A percentile compares a stretch with the other conserved stretches of the same genome.
phyloP scores from a whole-genome alignment of 2,329 filamentous ascomycete genomes.

The Sclerotinia sclerotiorum region DNA sequence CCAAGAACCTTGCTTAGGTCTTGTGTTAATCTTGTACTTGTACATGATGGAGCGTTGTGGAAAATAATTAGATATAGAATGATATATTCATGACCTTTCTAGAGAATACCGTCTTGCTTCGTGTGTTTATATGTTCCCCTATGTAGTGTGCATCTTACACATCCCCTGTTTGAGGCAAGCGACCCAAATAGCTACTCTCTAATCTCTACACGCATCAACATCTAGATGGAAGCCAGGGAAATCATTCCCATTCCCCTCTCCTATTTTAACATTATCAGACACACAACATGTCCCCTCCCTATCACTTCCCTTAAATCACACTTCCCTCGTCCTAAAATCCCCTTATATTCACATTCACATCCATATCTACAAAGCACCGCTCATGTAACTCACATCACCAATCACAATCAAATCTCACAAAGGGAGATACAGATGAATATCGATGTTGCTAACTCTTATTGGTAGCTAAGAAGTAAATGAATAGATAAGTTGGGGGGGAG shows the following conservation, averaged over 20 bases:
- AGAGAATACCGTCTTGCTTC: neutral
- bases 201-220: neutral
- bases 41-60: neutral
- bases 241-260: neutral
- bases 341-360: neutral
- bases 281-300: neutral
- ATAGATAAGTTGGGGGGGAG: too few species aligned
- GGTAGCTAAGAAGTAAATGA: neutral
- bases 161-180: neutral
- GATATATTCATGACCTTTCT: conserved; percentile 1
- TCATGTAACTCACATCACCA: neutral
- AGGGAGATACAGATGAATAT: too few species aligned
- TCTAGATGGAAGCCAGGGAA: neutral
- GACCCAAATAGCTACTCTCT: neutral
- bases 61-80: conserved; percentile 20
- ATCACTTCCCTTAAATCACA: neutral
- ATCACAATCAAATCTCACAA: neutral
- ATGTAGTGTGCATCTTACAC: neutral
- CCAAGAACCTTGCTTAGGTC: conserved; percentile 57
- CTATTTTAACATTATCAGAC: neutral
- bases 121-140: neutral
- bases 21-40: conserved; percentile 1
- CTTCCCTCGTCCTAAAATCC: neutral
- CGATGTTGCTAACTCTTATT: neutral
- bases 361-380: neutral